Conservation (phyloP, 1,284 basidiomycete genomes). For the Paramarasmius palmivorus region DNA sequence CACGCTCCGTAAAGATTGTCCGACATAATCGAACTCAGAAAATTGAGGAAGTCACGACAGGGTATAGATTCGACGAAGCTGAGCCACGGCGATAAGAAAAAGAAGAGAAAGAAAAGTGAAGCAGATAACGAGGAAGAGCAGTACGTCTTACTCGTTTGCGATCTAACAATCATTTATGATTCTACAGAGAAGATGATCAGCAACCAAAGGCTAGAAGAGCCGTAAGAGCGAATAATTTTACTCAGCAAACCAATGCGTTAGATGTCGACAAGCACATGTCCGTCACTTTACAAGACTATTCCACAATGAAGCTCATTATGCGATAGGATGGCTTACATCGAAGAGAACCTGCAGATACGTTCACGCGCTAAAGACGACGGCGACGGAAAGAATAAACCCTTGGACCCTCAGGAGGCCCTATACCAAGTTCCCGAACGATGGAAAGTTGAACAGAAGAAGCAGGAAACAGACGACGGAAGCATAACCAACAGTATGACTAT, state of each 20-base stretch:
- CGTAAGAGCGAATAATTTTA: constrained; percentile 90
- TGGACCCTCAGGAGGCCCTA: constrained; percentile 81
- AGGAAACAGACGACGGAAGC: constrained; percentile 80
- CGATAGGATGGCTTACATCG: constrained; percentile 95
- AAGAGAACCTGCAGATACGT: constrained; percentile 87
- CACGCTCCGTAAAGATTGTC: constrained; percentile 58
- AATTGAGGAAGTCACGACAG: constrained; percentile 70
- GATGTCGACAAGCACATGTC: constrained; percentile 99
- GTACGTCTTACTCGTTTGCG: not conserved
- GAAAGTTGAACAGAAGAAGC: constrained; percentile 57
- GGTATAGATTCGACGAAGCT: constrained; percentile 89
- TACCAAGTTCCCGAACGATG: constrained; percentile 78
- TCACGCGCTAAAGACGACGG: constrained; percentile 52
- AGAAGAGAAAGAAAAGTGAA: constrained; percentile 57
- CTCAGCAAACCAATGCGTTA: constrained; percentile 92
- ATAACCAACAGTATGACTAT: constrained; percentile 92
- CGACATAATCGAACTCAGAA: constrained; percentile 85
- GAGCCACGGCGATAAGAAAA: constrained; percentile 80
- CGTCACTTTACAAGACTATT: constrained; percentile 27
- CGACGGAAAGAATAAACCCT: constrained; percentile 42
- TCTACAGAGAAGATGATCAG: constrained; percentile 38
- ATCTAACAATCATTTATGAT: not conserved
- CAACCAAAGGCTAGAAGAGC: constrained; percentile 72
- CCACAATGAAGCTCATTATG: not conserved
- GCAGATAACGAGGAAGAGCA: constrained; percentile 9